phyloP scores from a whole-genome alignment of 306 rosid species.

The Pyrus betulifolia region DNA sequence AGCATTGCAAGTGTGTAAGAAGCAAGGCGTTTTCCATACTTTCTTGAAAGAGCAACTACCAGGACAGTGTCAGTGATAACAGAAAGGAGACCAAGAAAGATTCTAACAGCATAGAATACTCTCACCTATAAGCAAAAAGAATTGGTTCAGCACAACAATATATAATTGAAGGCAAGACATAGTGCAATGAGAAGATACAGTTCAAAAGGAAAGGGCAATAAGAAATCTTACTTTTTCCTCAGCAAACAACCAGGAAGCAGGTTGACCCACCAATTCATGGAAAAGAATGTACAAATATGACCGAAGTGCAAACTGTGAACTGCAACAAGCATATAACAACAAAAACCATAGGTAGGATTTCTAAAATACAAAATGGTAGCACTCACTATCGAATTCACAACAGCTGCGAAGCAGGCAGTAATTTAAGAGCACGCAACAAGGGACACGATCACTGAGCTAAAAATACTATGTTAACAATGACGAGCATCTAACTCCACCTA shows the following conservation, averaged over 20 bases:
- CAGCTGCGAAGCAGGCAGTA: neutral
- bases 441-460: neutral
- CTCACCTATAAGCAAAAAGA: slow-evolving; percentile 51
- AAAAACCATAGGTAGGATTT: neutral
- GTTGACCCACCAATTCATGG: slow-evolving; percentile 85
- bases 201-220: neutral
- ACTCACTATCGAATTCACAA: neutral
- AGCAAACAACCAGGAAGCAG: slow-evolving; percentile 69
- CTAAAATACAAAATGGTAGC: neutral
- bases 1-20: slow-evolving; percentile 94
- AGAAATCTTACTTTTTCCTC: slow-evolving; percentile 66
- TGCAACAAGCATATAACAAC: slow-evolving; percentile 36
- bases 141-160: slow-evolving; percentile 9
- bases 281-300: slow-evolving; percentile 80
- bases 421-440: neutral
- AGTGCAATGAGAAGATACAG: neutral
- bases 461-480: neutral
- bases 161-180: neutral
- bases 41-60: slow-evolving; percentile 81
- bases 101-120: slow-evolving; percentile 87
- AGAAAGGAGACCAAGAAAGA: slow-evolving; percentile 78
- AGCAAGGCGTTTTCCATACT: slow-evolving; percentile 87
- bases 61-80: slow-evolving; percentile 74
- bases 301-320: slow-evolving; percentile 94
- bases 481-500: neutral